Evolutionary conservation across 306 rosid genomes (phyloP).

Genomic region (Arachis hypogaea): DNA sequence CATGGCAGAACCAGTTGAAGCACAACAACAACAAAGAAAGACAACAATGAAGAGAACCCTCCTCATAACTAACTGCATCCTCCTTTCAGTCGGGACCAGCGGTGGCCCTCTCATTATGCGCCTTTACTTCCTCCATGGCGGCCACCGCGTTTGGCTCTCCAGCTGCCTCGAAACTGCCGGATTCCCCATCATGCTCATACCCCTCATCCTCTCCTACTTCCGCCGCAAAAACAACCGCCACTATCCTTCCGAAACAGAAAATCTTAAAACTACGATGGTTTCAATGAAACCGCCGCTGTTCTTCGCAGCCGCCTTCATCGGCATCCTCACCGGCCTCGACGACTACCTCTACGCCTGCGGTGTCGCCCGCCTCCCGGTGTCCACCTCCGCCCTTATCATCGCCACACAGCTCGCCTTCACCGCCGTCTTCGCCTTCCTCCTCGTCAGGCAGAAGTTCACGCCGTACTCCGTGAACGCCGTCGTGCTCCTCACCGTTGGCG

Average conservation of each 20-base stretch:
- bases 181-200: conserved; percentile 65
- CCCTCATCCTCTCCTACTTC: conserved; percentile 47
- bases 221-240: conserved; percentile 36
- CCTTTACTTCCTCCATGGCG: conserved; percentile 79
- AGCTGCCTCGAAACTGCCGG: conserved; percentile 69
- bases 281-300: conserved; percentile 53
- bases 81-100: conserved; percentile 51
- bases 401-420: conserved; percentile 78
- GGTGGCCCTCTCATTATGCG: conserved; percentile 76
- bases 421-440: conserved; percentile 52
- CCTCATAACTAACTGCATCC: conserved; percentile 49
- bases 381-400: conserved; percentile 63
- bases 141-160: conserved; percentile 73
- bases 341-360: conserved; percentile 74
- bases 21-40: conserved; percentile 8
- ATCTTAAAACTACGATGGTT: not conserved
- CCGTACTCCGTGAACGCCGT: conserved; percentile 61
- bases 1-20: conserved; percentile 22
- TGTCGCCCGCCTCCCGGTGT: conserved; percentile 61
- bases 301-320: conserved; percentile 48
- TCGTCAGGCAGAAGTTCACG: conserved; percentile 68
- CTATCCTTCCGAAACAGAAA: not conserved
- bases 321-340: conserved; percentile 64
- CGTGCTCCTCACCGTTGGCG: conserved; percentile 62
- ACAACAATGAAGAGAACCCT: conserved; percentile 40